These are phyloP conservation scores for Eimeria necatrix DNA, from an alignment of 169 alveolate species.

Conservation along the genomic window DNA sequence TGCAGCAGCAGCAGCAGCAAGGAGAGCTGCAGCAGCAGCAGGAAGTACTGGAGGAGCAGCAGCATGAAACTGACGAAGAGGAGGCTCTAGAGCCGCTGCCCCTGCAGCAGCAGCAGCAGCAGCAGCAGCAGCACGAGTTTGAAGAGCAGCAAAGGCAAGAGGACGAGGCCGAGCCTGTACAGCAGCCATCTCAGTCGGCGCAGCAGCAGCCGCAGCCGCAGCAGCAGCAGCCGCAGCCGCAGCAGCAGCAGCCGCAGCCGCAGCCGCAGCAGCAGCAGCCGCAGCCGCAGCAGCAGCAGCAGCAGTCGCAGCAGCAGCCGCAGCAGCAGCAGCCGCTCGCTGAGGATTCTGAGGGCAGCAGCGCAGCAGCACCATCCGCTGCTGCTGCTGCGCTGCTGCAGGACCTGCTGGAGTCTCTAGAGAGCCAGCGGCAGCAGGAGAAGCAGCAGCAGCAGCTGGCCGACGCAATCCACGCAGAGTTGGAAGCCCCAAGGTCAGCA, in stretches of 20 bases:
- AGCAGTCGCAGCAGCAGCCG: background rate
- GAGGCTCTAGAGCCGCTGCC: background rate
- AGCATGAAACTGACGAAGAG: background rate
- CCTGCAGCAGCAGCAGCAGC: background rate
- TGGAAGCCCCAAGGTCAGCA: background rate
- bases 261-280: background rate
- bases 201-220: conserved; percentile 13
- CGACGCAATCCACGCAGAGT: background rate
- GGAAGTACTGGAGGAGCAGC: background rate
- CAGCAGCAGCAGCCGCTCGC: background rate
- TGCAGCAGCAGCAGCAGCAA: background rate
- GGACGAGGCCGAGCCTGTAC: background rate
- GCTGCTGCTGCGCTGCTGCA: background rate
- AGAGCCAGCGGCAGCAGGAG: background rate
- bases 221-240: background rate
- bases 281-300: background rate
- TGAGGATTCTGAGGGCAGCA: background rate
- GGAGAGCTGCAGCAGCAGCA: background rate
- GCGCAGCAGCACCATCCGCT: background rate
- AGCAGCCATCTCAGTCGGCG: background rate
- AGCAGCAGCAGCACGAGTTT: conserved; percentile 17
- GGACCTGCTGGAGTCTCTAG: conserved; percentile 24
- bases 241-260: background rate
- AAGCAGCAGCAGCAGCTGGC: conserved; percentile 30
- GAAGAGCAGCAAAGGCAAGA: background rate